Conservation (phyloP, 805 yeast species). For the Wickerhamiella sergipiensis region DNA sequence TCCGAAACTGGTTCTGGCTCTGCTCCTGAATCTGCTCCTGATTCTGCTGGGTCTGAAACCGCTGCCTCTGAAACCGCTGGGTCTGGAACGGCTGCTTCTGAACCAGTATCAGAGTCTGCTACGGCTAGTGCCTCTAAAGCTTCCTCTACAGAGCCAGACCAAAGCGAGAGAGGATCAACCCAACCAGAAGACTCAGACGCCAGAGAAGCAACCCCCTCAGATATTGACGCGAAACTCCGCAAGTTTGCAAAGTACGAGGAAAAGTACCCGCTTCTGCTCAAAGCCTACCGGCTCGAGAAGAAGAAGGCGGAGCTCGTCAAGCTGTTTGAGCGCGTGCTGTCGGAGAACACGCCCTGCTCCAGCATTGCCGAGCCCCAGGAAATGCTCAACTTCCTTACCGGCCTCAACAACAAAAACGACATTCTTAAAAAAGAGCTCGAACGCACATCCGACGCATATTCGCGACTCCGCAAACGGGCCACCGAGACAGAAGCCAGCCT, state of each 20-base stretch:
- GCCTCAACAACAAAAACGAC: conserved; percentile 44
- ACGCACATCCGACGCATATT: conserved; percentile 23
- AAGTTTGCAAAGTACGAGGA: conserved; percentile 52
- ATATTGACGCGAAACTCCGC: conserved; percentile 14
- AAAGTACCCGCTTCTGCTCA: conserved; percentile 68
- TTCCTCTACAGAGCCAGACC: not conserved
- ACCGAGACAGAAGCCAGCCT: conserved; percentile 1
- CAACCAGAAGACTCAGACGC: not conserved
- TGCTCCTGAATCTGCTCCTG: no score
- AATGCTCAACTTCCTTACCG: conserved; percentile 54
- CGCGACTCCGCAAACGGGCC: conserved; percentile 9
- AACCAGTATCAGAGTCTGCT: not conserved
- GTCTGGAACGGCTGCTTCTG: not conserved
- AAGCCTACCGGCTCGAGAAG: conserved; percentile 77
- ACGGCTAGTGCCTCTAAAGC: no score
- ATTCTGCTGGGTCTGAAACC: no score
- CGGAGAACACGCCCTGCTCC: conserved; percentile 71
- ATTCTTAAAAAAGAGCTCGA: conserved; percentile 56
- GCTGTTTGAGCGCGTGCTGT: conserved; percentile 51
- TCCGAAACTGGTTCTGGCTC: no score
- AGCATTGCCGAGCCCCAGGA: conserved; percentile 59
- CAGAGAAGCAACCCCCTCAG: not conserved
- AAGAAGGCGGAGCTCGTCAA: conserved; percentile 44
- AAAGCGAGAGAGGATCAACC: no score
- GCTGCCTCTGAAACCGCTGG: not conserved